These are phyloP conservation scores for Brassica incana DNA, from an alignment of 345 rosid species.

Conservation along the genomic window DNA sequence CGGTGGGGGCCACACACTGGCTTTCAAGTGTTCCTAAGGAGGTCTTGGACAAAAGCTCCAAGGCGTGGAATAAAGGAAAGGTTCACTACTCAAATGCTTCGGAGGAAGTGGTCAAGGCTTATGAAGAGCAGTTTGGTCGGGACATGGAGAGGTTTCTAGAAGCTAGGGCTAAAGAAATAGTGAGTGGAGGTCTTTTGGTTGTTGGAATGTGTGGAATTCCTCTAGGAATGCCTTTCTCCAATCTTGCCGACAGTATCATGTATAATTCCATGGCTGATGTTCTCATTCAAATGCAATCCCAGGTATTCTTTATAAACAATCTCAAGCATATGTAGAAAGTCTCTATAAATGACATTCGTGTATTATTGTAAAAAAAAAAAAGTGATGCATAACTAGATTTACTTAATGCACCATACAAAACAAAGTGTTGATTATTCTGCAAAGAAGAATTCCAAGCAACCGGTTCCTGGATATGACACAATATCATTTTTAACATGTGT, in stretches of 20 bases:
- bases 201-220: conserved; percentile 43
- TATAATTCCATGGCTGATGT: conserved; percentile 45
- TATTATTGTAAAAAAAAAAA: no score
- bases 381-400: no score
- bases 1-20: conserved; percentile 50
- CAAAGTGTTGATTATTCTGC: no score
- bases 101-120: conserved; percentile 42
- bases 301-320: conserved; percentile 14
- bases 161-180: conserved; percentile 45
- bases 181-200: conserved; percentile 45
- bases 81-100: conserved; percentile 39
- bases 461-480: no score
- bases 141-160: conserved; percentile 47
- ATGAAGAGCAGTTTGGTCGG: conserved; percentile 41
- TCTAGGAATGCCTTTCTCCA: conserved; percentile 32
- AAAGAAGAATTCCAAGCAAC: no score
- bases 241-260: conserved; percentile 49
- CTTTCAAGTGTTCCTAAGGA: conserved; percentile 46
- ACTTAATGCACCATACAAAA: no score
- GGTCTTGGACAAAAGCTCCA: conserved; percentile 40
- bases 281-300: conserved; percentile 49
- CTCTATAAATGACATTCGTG: no score
- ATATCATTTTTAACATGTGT: no score
- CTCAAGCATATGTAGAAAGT: not conserved
- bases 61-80: conserved; percentile 52